phyloP scores from a whole-genome alignment of 2,329 filamentous ascomycete species.

The Eutypella sp. region DNA sequence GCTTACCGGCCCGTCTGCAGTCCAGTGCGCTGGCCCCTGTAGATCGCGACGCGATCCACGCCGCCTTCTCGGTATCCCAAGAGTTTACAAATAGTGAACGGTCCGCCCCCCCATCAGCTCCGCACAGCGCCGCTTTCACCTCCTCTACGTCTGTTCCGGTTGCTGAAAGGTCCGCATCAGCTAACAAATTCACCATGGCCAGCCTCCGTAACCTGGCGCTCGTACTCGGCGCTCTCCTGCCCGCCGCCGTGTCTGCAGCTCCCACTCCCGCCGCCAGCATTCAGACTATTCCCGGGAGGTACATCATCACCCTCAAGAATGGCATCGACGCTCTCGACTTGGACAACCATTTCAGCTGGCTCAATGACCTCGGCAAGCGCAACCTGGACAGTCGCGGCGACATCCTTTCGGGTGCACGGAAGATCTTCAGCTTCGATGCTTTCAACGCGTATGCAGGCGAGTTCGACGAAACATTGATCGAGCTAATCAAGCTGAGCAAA shows the following conservation, averaged over 20 bases:
- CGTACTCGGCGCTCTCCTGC: neutral
- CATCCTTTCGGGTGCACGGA: constrained; percentile 29
- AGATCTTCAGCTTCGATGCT: constrained; percentile 35
- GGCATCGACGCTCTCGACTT: constrained; percentile 26
- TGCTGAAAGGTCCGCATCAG: neutral
- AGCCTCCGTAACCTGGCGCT: neutral
- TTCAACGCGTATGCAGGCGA: constrained; percentile 38
- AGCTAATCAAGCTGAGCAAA: constrained; percentile 31
- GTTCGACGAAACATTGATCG: constrained; percentile 38
- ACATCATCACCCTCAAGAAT: constrained; percentile 25
- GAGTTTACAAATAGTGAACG: too few relatives aligned
- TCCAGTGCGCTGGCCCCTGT: too few relatives aligned
- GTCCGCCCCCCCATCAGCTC: too few relatives aligned
- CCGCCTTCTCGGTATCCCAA: too few relatives aligned
- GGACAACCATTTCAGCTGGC: constrained; percentile 31
- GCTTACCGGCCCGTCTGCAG: neutral
- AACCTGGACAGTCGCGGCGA: constrained; percentile 31
- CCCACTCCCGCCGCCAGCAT: neutral
- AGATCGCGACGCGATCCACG: too few relatives aligned
- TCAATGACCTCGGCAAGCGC: constrained; percentile 29
- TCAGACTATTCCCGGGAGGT: constrained; percentile 26
- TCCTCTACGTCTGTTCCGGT: neutral
- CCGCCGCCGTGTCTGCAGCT: neutral
- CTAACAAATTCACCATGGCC: neutral
- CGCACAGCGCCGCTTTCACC: too few relatives aligned